Evolutionary conservation across 257 asterid species (phyloP).

Genomic region (Petrea volubilis): DNA sequence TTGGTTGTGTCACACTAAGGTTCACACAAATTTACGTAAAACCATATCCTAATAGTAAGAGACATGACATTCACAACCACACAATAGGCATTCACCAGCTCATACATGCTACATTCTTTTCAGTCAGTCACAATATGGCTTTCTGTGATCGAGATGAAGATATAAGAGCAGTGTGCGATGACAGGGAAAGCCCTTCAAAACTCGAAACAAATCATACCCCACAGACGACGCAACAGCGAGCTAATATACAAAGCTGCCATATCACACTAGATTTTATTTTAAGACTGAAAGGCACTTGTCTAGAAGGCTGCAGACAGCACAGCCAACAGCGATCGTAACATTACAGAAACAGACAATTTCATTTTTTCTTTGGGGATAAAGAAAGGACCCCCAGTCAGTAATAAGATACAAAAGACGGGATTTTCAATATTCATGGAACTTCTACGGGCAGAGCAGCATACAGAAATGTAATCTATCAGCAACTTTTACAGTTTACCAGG

Average conservation of each 20-base stretch:
- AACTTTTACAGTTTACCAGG: slow-evolving; percentile 3
- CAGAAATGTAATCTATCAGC: slow-evolving; percentile 11
- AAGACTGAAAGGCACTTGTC: slow-evolving; percentile 24
- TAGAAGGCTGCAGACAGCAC: slow-evolving; percentile 32
- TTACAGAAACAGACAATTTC: slow-evolving; percentile 19
- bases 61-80: not conserved
- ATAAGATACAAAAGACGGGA: not conserved
- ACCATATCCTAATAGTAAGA: slow-evolving; percentile 8
- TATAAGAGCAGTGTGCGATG: not conserved
- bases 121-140: slow-evolving; percentile 17
- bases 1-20: slow-evolving; percentile 13
- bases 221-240: slow-evolving; percentile 3
- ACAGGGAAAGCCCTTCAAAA: not conserved
- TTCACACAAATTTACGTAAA: not conserved
- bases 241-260: slow-evolving; percentile 8
- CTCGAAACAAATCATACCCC: slow-evolving; percentile 14
- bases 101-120: not conserved
- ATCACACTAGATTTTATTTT: slow-evolving; percentile 21
- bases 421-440: slow-evolving; percentile 8
- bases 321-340: slow-evolving; percentile 26
- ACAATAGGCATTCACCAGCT: not conserved
- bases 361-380: slow-evolving; percentile 6
- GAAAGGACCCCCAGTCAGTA: slow-evolving; percentile 15
- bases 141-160: not conserved
- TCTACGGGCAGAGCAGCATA: slow-evolving; percentile 26